Conservation (phyloP, 2,329 filamentous ascomycete species). For the Madurella mycetomatis region DNA sequence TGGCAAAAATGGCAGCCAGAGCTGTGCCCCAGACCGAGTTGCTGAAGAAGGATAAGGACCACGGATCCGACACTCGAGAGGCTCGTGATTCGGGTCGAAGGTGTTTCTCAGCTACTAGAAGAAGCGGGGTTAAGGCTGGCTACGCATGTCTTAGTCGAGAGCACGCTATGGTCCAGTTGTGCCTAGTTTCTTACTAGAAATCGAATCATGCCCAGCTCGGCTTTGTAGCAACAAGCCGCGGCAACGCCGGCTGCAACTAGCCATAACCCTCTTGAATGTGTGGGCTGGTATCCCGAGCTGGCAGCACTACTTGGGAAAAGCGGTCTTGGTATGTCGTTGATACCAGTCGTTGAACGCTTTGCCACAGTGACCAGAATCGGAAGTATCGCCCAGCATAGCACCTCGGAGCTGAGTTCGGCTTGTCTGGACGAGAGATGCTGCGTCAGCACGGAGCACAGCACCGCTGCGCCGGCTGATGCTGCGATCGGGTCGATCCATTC, state of each 20-base stretch:
- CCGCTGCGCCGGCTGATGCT: constrained; percentile 21
- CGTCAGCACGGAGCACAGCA: constrained; percentile 26
- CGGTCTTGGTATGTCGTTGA: neutral
- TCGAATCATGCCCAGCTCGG: constrained; percentile 18
- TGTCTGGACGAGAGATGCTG: constrained; percentile 20
- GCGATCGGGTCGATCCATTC: constrained; percentile 12
- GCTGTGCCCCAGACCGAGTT: constrained; percentile 24
- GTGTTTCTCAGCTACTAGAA: constrained; percentile 27
- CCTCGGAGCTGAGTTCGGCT: constrained; percentile 32
- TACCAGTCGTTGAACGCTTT: neutral
- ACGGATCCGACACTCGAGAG: neutral
- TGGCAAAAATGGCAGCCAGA: constrained; percentile 24
- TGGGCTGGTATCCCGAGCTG: no score
- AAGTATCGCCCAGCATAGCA: constrained; percentile 31
- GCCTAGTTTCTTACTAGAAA: constrained; percentile 12
- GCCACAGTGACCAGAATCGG: constrained; percentile 19
- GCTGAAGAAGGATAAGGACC: constrained; percentile 16
- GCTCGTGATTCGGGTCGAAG: constrained; percentile 10
- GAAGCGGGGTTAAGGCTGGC: constrained; percentile 32
- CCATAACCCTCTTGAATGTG: constrained; percentile 9
- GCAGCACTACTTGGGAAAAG: neutral
- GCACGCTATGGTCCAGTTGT: no score
- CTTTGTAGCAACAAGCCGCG: constrained; percentile 22
- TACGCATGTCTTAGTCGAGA: constrained; percentile 10
- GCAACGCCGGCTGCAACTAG: constrained; percentile 18